phyloP scores from a whole-genome alignment of 257 asterid genomes.

The Capsicum chinense region DNA sequence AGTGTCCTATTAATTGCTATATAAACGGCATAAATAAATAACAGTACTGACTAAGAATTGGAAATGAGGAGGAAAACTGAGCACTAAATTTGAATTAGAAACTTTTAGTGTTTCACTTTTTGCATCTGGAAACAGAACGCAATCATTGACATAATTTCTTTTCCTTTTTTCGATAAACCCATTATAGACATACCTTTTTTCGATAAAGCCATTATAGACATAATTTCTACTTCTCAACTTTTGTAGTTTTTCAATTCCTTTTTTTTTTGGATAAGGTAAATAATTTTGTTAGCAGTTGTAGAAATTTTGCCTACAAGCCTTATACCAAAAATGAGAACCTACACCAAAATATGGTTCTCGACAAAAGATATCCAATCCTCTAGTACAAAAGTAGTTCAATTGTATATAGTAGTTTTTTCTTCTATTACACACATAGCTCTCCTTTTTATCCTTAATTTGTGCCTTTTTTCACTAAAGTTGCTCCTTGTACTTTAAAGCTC shows the following conservation, averaged over 20 bases:
- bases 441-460: neutral
- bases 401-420: neutral
- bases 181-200: neutral
- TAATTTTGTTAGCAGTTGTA: too few species aligned
- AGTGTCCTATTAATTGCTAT: constrained; percentile 2
- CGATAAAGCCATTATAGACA: neutral
- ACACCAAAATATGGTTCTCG: too few species aligned
- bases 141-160: neutral
- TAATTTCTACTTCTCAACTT: neutral
- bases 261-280: too few species aligned
- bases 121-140: constrained; percentile 3
- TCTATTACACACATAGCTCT: neutral
- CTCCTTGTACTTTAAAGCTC: neutral
- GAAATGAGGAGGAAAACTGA: neutral
- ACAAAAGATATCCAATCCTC: too few species aligned
- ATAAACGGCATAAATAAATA: neutral
- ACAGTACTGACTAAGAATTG: neutral
- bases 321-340: too few species aligned
- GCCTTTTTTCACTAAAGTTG: constrained; percentile 2
- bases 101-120: neutral
- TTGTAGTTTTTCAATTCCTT: neutral
- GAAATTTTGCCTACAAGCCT: too few species aligned
- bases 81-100: neutral
- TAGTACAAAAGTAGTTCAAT: too few species aligned
- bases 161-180: neutral